A percentile compares a stretch with the other conserved stretches of the same genome.
Evolutionary conservation across 768 basidiomycete species (phyloP).

Genomic region (Saitozyma sp.): DNA sequence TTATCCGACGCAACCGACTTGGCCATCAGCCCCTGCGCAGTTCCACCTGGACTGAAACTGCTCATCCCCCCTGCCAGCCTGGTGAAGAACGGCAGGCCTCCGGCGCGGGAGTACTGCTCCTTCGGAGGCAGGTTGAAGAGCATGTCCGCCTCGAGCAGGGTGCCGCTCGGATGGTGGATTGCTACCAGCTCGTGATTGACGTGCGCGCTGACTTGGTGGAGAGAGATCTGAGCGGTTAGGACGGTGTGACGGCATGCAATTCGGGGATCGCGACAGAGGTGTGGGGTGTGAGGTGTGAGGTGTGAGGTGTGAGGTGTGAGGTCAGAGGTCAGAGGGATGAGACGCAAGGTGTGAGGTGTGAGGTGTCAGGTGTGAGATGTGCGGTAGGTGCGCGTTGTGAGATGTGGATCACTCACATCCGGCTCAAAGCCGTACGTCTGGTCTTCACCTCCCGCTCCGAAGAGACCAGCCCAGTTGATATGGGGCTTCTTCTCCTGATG

Average conservation of each 20-base stretch:
- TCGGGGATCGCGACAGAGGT: background rate
- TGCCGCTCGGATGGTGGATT: conserved; percentile 69
- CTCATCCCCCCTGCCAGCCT: conserved; percentile 24
- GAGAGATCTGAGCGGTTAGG: conserved; percentile 30
- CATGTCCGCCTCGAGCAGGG: conserved; percentile 77
- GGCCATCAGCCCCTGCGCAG: conserved; percentile 42
- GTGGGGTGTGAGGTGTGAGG: background rate
- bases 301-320: background rate
- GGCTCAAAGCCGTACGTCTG: conserved; percentile 76
- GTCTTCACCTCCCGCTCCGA: conserved; percentile 64
- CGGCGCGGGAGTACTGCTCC: conserved; percentile 62
- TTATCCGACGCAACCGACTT: conserved; percentile 47
- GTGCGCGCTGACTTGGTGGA: conserved; percentile 62
- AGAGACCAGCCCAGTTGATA: conserved; percentile 58
- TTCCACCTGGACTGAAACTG: conserved; percentile 41
- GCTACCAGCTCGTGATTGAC: conserved; percentile 80
- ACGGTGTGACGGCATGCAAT: background rate
- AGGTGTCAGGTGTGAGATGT: background rate
- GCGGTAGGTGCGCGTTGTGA: background rate
- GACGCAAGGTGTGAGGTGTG: no score
- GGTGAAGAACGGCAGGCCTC: conserved; percentile 28
- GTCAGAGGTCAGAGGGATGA: background rate
- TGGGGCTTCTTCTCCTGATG: conserved; percentile 57
- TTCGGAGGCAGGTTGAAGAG: conserved; percentile 75
- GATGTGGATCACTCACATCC: conserved; percentile 43